phyloP scores from a whole-genome alignment of 2,329 filamentous ascomycete genomes.

The Pyrenophora tritici-repentis region DNA sequence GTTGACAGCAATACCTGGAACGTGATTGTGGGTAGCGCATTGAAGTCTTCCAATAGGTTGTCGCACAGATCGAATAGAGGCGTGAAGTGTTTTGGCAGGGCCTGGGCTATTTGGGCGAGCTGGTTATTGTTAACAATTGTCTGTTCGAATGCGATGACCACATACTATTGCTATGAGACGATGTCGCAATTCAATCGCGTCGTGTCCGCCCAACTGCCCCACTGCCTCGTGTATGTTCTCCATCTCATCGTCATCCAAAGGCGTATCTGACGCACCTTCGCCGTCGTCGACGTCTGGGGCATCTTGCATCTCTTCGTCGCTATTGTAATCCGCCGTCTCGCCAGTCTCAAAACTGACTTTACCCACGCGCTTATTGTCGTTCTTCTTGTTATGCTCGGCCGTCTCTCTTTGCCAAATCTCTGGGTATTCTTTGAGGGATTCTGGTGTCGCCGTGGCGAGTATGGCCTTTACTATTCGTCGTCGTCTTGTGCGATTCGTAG shows the following conservation, averaged over 20 bases:
- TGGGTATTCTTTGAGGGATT: conserved; percentile 60
- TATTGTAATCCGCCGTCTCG: conserved; percentile 62
- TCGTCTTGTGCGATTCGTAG: conserved; percentile 47
- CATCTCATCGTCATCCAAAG: background rate
- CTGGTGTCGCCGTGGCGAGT: conserved; percentile 66
- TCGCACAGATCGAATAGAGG: conserved; percentile 63
- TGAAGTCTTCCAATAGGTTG: conserved; percentile 61
- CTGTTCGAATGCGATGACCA: background rate
- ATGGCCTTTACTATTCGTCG: conserved; percentile 67
- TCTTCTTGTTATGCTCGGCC: conserved; percentile 52
- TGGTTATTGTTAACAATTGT: conserved; percentile 27
- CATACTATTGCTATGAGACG: conserved; percentile 64
- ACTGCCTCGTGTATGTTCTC: conserved; percentile 24
- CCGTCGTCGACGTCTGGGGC: conserved; percentile 10
- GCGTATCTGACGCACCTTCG: conserved; percentile 10
- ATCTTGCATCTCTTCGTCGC: conserved; percentile 41
- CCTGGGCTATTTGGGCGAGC: conserved; percentile 47
- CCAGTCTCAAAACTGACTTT: conserved; percentile 60
- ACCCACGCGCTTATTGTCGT: conserved; percentile 62
- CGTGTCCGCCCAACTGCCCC: conserved; percentile 48
- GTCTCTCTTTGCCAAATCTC: conserved; percentile 73
- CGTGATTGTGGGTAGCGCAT: conserved; percentile 61
- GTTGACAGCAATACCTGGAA: conserved; percentile 63
- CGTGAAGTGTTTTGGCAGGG: conserved; percentile 53
- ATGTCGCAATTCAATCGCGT: conserved; percentile 66